These are phyloP conservation scores for Penicillium rolfsii DNA, from an alignment of 2,329 filamentous ascomycete genomes.

Conservation along the genomic window DNA sequence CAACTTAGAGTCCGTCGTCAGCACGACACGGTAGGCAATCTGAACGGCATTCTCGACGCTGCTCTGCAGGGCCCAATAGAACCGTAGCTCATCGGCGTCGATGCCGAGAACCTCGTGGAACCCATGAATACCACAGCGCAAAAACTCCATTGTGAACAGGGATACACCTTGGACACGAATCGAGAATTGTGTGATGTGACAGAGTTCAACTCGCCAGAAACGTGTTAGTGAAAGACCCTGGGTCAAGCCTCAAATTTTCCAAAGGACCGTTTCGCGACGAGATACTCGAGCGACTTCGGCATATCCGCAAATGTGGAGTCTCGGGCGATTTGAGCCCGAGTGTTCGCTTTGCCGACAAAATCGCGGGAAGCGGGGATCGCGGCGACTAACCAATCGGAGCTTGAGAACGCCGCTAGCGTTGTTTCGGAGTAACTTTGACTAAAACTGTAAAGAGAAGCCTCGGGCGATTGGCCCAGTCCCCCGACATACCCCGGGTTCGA, in stretches of 20 bases:
- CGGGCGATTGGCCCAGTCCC: not conserved
- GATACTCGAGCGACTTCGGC: not conserved
- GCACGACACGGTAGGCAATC: conserved; percentile 22
- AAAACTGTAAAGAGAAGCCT: not conserved
- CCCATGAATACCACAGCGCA: conserved; percentile 31
- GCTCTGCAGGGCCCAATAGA: conserved; percentile 27
- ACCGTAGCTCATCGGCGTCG: conserved; percentile 27
- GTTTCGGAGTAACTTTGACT: not conserved
- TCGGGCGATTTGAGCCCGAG: conserved; percentile 3
- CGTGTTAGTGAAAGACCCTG: not conserved
- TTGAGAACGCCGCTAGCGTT: not conserved
- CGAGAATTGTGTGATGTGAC: not conserved
- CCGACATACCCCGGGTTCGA: not conserved
- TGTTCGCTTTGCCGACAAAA: not conserved
- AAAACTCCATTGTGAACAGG: conserved; percentile 19
- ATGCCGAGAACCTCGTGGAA: conserved; percentile 31
- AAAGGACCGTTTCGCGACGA: not conserved
- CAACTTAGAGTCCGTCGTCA: conserved; percentile 10
- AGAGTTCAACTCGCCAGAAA: not conserved
- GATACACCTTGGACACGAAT: not conserved
- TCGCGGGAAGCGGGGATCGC: not conserved
- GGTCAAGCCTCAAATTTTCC: not conserved
- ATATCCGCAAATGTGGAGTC: conserved; percentile 3
- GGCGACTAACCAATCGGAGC: not conserved
- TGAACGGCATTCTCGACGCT: conserved; percentile 13